Conservation (phyloP, 2,329 filamentous ascomycete species). For the Chrysosporium queenslandicum region DNA sequence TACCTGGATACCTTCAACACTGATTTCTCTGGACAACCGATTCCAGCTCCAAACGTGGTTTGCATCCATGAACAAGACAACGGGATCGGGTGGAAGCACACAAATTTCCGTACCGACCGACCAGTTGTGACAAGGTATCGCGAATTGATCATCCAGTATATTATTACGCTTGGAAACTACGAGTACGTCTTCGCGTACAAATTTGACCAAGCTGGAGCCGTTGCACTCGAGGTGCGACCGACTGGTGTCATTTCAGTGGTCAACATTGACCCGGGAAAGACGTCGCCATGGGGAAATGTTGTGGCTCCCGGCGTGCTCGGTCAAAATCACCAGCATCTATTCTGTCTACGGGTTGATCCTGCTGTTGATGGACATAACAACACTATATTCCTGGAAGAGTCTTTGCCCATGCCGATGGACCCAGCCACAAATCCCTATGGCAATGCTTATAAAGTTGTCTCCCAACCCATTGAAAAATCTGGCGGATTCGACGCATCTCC, state of each 20-base stretch:
- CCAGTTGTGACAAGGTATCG: slow-evolving; percentile 53
- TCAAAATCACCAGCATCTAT: slow-evolving; percentile 62
- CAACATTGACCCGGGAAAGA: slow-evolving; percentile 49
- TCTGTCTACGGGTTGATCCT: slow-evolving; percentile 55
- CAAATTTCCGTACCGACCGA: slow-evolving; percentile 54
- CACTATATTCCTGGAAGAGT: slow-evolving; percentile 46
- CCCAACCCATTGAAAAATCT: slow-evolving; percentile 40
- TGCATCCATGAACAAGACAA: slow-evolving; percentile 62
- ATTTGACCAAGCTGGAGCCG: slow-evolving; percentile 53
- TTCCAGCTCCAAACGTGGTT: slow-evolving; percentile 49
- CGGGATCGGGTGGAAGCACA: slow-evolving; percentile 61
- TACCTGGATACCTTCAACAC: slow-evolving; percentile 49
- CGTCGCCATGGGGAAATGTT: slow-evolving; percentile 49
- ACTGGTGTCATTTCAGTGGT: slow-evolving; percentile 57
- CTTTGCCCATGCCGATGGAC: slow-evolving; percentile 41
- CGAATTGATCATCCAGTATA: slow-evolving; percentile 56
- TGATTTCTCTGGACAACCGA: slow-evolving; percentile 43
- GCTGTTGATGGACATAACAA: slow-evolving; percentile 50
- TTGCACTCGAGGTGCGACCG: slow-evolving; percentile 53
- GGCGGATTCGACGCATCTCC: slow-evolving; percentile 46
- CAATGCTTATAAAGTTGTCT: slow-evolving; percentile 49
- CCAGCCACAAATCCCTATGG: slow-evolving; percentile 50
- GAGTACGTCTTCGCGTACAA: slow-evolving; percentile 59
- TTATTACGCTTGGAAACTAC: slow-evolving; percentile 61
- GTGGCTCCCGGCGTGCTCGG: slow-evolving; percentile 56